Evolutionary conservation across 805 yeast species (phyloP).

Genomic region (Lipomyces sp.): DNA sequence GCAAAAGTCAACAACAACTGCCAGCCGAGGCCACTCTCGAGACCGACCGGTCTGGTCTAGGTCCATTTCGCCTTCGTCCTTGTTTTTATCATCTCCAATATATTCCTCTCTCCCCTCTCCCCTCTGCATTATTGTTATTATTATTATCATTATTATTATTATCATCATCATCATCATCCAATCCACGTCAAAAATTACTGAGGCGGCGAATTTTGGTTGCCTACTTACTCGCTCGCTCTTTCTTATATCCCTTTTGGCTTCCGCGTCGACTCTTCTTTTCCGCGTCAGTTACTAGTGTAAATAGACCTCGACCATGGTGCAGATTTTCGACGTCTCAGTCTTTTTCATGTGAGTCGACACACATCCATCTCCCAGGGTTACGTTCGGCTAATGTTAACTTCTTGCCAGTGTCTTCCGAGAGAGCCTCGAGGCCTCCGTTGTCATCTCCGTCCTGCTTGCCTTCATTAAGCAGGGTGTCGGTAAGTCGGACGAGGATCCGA

Average conservation of each 20-base stretch:
- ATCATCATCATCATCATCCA: no score
- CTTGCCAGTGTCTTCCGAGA: slow-evolving; percentile 73
- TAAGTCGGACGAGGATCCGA: slow-evolving; percentile 41
- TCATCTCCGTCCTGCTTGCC: slow-evolving; percentile 88
- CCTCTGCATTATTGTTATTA: no score
- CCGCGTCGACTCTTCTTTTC: not conserved
- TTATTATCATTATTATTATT: no score
- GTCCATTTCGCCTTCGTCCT: not conserved
- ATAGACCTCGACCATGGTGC: slow-evolving; percentile 46
- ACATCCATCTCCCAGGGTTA: not conserved
- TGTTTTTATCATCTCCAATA: no score
- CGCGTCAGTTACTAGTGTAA: slow-evolving; percentile 5
- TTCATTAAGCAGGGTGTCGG: slow-evolving; percentile 90
- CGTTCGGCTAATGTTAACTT: not conserved
- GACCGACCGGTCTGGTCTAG: no score
- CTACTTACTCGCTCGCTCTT: no score
- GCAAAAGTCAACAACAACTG: no score
- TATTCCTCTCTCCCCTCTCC: no score
- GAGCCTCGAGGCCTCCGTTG: slow-evolving; percentile 87
- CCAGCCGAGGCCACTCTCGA: no score
- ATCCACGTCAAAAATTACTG: no score
- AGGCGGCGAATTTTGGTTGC: no score
- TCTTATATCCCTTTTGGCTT: not conserved
- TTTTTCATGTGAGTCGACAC: slow-evolving; percentile 37
- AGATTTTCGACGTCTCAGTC: slow-evolving; percentile 58